These are phyloP conservation scores for Bjerkandera adusta DNA, from an alignment of 1,284 basidiomycete species.

Conservation along the genomic window DNA sequence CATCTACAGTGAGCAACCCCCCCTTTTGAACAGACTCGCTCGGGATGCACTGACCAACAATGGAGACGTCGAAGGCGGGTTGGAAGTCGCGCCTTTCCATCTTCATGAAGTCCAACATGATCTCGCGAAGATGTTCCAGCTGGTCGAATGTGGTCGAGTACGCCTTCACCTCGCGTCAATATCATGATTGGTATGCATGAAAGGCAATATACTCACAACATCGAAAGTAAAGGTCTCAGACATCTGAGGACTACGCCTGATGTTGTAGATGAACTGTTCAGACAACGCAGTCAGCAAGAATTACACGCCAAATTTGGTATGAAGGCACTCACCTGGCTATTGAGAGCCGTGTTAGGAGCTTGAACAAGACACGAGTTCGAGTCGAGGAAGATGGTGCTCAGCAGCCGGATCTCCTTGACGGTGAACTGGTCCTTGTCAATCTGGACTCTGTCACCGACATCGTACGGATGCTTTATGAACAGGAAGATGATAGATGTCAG, in stretches of 20 bases:
- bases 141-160: conserved; percentile 83
- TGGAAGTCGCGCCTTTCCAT: conserved; percentile 71
- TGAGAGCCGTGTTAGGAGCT: conserved; percentile 69
- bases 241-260: conserved; percentile 73
- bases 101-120: conserved; percentile 83
- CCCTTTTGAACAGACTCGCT: too few species aligned
- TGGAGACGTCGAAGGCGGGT: conserved; percentile 68
- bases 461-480: conserved; percentile 86
- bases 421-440: conserved; percentile 61
- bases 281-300: conserved; percentile 12
- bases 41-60: conserved; percentile 46
- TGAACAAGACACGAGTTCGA: conserved; percentile 58
- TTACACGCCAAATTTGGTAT: conserved; percentile 5
- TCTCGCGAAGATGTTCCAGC: conserved; percentile 74
- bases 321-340: conserved; percentile 56
- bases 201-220: conserved; percentile 39
- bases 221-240: conserved; percentile 81
- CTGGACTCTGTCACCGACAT: conserved; percentile 82
- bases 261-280: conserved; percentile 71
- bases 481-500: conserved; percentile 82
- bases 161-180: conserved; percentile 24
- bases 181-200: background rate
- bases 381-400: conserved; percentile 78
- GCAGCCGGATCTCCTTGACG: conserved; percentile 84
- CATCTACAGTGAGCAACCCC: too few species aligned